Evolutionary conservation across 257 asterid species (phyloP).

Genomic region (Solanum peruvianum): DNA sequence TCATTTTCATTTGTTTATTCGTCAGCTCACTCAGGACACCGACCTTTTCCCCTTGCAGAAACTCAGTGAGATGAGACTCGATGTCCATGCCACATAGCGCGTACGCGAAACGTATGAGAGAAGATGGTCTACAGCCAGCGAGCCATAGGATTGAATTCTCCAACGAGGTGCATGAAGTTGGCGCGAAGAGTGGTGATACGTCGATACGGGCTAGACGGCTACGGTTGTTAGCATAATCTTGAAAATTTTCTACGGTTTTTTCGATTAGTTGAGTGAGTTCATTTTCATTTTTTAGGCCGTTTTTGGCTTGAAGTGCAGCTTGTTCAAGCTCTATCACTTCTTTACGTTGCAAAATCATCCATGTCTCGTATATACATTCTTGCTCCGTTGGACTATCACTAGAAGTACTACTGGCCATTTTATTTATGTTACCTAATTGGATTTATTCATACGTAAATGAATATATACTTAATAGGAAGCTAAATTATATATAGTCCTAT

Average conservation of each 20-base stretch:
- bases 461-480: no score
- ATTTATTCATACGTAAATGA: no score
- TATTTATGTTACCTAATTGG: no score
- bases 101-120: constrained; percentile 30
- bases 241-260: constrained; percentile 14
- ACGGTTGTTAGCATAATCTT: constrained; percentile 20
- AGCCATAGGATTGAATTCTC: constrained; percentile 49
- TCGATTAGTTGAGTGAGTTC: constrained; percentile 15
- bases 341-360: constrained; percentile 32
- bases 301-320: not conserved
- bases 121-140: constrained; percentile 50
- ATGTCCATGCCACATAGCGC: constrained; percentile 27
- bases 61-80: constrained; percentile 18
- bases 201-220: constrained; percentile 12
- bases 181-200: constrained; percentile 33
- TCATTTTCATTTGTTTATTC: constrained; percentile 6
- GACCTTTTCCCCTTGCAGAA: constrained; percentile 17
- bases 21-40: constrained; percentile 22
- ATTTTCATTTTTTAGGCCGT: not conserved
- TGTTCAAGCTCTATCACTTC: constrained; percentile 26
- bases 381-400: constrained; percentile 8
- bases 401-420: not conserved
- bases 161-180: constrained; percentile 38
- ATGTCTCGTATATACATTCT: constrained; percentile 13
- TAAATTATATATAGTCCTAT: no score